Evolutionary conservation across 768 basidiomycete species (phyloP), one percentile per base, ranked within the genome.

Genomic region (Lactifluus echinatus): DNA sequence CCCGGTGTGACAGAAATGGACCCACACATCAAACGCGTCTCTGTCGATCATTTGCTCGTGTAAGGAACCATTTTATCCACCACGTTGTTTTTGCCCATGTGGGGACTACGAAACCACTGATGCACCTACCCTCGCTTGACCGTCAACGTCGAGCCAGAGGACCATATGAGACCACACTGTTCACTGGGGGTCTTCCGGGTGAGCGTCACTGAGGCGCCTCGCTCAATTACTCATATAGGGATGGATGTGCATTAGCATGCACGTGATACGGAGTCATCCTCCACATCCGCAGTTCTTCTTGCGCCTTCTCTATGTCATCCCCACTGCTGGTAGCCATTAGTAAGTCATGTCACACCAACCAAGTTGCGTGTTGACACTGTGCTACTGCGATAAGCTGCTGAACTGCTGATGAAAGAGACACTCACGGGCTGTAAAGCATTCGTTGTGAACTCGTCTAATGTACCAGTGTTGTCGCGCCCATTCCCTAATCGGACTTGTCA

Each of bases 71-170:
- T n/a, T n/a, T n/a, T n/a, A n/a, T n/a, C n/a, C n/a, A n/a, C n/a
- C n/a, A n/a, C n/a, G n/a, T n/a, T n/a, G n/a, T n/a, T n/a, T n/a
- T n/a, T n/a, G n/a, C n/a, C n/a, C n/a, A n/a, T n/a, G n/a, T 76
- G 92, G 31, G n/a, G 50, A 10, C 3, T 54, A 33, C n/a, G 6
- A 44, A 24, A 43, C n/a, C n/a, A n/a, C 44, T 48, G 45, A 57
- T 31, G 23, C 8, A 37, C 28, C 57, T 31, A 33, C 50, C 63
- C 34, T n/a, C 28, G 39, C 50, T 46, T 4, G 15, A 23, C 67
- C 90, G 94, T 91, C 75, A 89, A 81, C 59, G 77, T 98, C 37
- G 94, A 98, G 70, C 92, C 92, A 0, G 89, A 66, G 87, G 94
- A 4, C 82, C 89, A 12, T 96, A 96, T 67, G 72, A 80, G 3